Evolutionary conservation across 768 basidiomycete species (phyloP).

Genomic region (Pulveroboletus ravenelii): DNA sequence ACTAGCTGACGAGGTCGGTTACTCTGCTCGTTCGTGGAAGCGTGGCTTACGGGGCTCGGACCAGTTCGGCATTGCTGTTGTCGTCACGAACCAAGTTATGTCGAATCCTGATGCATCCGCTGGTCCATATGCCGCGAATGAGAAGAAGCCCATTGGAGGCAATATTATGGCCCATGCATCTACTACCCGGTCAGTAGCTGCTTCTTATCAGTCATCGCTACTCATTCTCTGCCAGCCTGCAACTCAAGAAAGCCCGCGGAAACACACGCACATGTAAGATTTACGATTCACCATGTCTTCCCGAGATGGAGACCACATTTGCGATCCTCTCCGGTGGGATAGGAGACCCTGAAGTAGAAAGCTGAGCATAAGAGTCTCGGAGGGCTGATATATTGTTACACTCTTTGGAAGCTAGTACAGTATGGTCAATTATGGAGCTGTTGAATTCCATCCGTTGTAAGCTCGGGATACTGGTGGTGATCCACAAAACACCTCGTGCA

Average conservation of each 20-base stretch:
- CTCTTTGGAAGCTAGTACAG: neutral
- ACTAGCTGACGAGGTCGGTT: slow-evolving; percentile 87
- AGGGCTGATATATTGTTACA: neutral
- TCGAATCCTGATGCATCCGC: slow-evolving; percentile 96
- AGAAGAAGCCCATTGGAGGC: slow-evolving; percentile 98
- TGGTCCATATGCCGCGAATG: slow-evolving; percentile 81
- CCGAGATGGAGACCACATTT: slow-evolving; percentile 94
- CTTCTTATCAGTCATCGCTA: neutral
- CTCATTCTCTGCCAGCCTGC: slow-evolving; percentile 48
- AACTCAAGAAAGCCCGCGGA: slow-evolving; percentile 88
- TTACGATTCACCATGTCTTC: slow-evolving; percentile 95
- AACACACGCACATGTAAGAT: slow-evolving; percentile 94
- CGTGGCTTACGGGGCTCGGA: slow-evolving; percentile 6
- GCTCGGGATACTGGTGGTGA: neutral
- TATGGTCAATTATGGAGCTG: slow-evolving; percentile 6
- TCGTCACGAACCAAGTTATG: slow-evolving; percentile 98
- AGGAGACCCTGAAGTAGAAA: slow-evolving; percentile 89
- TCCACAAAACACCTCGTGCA: neutral
- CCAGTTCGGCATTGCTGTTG: slow-evolving; percentile 96
- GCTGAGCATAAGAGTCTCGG: slow-evolving; percentile 28
- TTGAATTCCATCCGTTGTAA: slow-evolving; percentile 14
- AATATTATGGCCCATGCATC: slow-evolving; percentile 99
- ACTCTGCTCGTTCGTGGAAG: neutral
- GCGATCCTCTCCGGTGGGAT: slow-evolving; percentile 90
- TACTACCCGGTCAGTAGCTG: slow-evolving; percentile 71